phyloP scores from a whole-genome alignment of 2,329 filamentous ascomycete species.

The Byssothecium circinans region DNA sequence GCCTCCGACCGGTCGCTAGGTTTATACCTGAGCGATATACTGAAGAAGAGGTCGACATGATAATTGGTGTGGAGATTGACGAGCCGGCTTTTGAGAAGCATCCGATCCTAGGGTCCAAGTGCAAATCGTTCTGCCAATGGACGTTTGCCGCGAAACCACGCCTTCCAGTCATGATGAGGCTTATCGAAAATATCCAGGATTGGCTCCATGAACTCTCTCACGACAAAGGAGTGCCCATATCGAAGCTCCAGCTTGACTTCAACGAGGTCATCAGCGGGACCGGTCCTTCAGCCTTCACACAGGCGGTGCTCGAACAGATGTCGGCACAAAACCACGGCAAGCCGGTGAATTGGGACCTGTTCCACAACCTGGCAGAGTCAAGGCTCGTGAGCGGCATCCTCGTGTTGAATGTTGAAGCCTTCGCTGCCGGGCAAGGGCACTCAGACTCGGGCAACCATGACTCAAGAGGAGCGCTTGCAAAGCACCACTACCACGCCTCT shows the following conservation, averaged over 20 bases:
- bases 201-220: slow-evolving; percentile 65
- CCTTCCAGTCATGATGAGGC: slow-evolving; percentile 67
- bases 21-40: slow-evolving; percentile 67
- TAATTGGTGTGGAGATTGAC: slow-evolving; percentile 72
- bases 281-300: slow-evolving; percentile 70
- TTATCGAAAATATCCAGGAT: slow-evolving; percentile 68
- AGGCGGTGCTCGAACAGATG: slow-evolving; percentile 67
- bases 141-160: slow-evolving; percentile 71
- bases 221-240: slow-evolving; percentile 61
- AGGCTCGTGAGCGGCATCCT: slow-evolving; percentile 66
- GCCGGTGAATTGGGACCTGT: slow-evolving; percentile 62
- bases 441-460: slow-evolving; percentile 73
- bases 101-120: slow-evolving; percentile 68
- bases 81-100: slow-evolving; percentile 66
- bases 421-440: slow-evolving; percentile 72
- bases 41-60: slow-evolving; percentile 67
- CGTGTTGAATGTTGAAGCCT: slow-evolving; percentile 70
- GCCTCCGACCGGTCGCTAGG: slow-evolving; percentile 54
- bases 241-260: slow-evolving; percentile 67
- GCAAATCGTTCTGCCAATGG: slow-evolving; percentile 73
- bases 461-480: slow-evolving; percentile 66
- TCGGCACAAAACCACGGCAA: slow-evolving; percentile 49
- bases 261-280: slow-evolving; percentile 74
- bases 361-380: slow-evolving; percentile 68
- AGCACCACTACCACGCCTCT: slow-evolving; percentile 75